These are phyloP conservation scores for Stenocarpella maydis DNA, from an alignment of 2,329 filamentous ascomycete genomes.

Conservation along the genomic window DNA sequence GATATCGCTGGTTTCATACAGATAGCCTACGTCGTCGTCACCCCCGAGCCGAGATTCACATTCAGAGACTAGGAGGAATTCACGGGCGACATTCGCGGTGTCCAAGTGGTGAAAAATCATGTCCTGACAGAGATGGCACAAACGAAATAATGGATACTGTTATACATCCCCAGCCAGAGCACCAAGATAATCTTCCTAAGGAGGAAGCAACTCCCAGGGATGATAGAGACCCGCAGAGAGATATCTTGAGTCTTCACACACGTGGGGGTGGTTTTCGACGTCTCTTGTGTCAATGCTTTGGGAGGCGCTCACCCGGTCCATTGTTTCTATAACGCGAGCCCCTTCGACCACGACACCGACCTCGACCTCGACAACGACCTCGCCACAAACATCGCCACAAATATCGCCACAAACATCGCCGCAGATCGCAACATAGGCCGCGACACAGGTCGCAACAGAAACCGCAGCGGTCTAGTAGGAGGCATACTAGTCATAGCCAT, in stretches of 20 bases:
- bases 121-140: neutral
- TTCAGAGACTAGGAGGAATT: neutral
- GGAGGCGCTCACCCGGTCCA: neutral
- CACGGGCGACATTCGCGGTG: neutral
- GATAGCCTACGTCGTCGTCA: neutral
- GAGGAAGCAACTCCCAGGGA: neutral
- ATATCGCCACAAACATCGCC: no score
- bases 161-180: neutral
- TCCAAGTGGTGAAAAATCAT: neutral
- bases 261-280: constrained; percentile 2
- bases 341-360: no score
- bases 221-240: no score
- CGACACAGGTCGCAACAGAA: neutral
- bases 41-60: neutral
- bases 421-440: neutral
- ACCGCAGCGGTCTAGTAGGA: no score
- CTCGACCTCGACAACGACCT: neutral
- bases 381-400: neutral
- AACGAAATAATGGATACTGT: neutral
- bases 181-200: no score
- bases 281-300: neutral
- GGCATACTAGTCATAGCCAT: no score
- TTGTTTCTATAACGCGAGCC: neutral
- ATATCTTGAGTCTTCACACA: neutral
- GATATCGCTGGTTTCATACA: constrained; percentile 6